Evolutionary conservation across 768 basidiomycete species (phyloP).

Genomic region (Mycena floridula): DNA sequence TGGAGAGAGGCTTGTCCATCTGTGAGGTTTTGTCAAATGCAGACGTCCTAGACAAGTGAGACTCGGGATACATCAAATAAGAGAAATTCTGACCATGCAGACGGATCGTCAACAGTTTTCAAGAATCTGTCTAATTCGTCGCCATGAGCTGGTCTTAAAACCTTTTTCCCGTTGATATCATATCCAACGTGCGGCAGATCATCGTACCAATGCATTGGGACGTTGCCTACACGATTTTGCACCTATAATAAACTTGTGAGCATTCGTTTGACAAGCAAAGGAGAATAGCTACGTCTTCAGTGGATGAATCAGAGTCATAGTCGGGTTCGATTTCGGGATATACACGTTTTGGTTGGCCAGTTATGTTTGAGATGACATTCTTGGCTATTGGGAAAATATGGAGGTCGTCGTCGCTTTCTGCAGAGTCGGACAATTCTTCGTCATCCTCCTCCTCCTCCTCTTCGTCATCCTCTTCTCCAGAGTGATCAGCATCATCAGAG

Average conservation of each 20-base stretch:
- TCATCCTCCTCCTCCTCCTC: conserved; percentile 35
- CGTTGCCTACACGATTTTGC: conserved; percentile 91
- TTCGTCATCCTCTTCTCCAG: conserved; percentile 22
- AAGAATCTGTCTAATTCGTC: conserved; percentile 98
- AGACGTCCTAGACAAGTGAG: conserved; percentile 58
- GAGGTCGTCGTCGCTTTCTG: conserved; percentile 36
- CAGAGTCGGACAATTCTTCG: conserved; percentile 27
- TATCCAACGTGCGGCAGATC: conserved; percentile 99
- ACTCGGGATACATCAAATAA: neutral
- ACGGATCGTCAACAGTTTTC: conserved; percentile 86
- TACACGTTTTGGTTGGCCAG: conserved; percentile 76
- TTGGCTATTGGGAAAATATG: conserved; percentile 61
- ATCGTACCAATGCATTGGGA: conserved; percentile 99
- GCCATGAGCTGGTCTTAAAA: conserved; percentile 89
- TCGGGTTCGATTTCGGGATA: conserved; percentile 88
- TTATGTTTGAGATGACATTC: conserved; percentile 70
- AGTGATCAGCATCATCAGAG: conserved; percentile 34
- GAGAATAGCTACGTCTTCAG: conserved; percentile 68
- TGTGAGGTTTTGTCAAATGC: conserved; percentile 89
- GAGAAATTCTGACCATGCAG: conserved; percentile 62
- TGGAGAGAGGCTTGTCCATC: conserved; percentile 76
- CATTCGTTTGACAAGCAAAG: conserved; percentile 5
- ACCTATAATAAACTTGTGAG: conserved; percentile 44
- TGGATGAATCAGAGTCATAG: conserved; percentile 88
- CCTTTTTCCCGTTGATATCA: conserved; percentile 88